Percentiles rank a stretch among this genome's conserved stretches.
Evolutionary conservation across 495 filamentous ascomycete genomes (phyloP).

Genomic region (Neurospora sp.): DNA sequence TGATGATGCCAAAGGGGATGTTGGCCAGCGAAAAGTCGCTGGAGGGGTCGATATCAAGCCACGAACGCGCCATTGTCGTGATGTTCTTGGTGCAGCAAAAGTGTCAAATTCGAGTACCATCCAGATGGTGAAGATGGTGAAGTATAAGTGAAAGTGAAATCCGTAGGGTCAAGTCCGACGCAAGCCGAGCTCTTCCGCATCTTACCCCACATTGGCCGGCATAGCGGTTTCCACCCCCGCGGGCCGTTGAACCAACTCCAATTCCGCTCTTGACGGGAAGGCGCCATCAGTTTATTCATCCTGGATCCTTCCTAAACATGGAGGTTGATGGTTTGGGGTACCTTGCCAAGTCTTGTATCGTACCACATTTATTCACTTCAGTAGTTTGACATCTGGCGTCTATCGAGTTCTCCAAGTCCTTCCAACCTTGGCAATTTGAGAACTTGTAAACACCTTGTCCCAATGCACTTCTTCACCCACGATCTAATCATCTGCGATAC

Average conservation of each 20-base stretch:
- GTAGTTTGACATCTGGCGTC: not conserved
- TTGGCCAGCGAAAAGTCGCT: constrained; percentile 73
- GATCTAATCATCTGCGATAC: not conserved
- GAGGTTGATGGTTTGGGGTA: not conserved
- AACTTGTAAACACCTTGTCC: not conserved
- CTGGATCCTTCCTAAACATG: not conserved
- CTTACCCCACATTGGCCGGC: not conserved
- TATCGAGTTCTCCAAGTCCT: not conserved
- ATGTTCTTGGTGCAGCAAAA: not conserved
- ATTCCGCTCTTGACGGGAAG: not conserved
- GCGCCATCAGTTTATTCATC: not conserved
- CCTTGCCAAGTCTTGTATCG: not conserved
- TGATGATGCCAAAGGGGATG: constrained; percentile 88
- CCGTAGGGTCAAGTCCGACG: not conserved
- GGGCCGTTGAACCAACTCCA: not conserved
- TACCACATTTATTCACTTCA: not conserved
- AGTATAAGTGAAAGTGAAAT: not conserved
- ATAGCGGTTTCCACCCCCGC: not conserved
- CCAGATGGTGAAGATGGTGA: not conserved
- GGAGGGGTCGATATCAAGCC: constrained; percentile 26
- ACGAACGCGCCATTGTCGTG: constrained; percentile 20
- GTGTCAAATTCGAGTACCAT: too few relatives aligned
- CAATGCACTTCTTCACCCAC: not conserved
- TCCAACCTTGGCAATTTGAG: not conserved
- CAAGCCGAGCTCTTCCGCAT: not conserved